Percentiles rank a stretch among this genome's conserved stretches.
Conservation (phyloP, 345 rosid genomes). For the Populus davidiana region DNA sequence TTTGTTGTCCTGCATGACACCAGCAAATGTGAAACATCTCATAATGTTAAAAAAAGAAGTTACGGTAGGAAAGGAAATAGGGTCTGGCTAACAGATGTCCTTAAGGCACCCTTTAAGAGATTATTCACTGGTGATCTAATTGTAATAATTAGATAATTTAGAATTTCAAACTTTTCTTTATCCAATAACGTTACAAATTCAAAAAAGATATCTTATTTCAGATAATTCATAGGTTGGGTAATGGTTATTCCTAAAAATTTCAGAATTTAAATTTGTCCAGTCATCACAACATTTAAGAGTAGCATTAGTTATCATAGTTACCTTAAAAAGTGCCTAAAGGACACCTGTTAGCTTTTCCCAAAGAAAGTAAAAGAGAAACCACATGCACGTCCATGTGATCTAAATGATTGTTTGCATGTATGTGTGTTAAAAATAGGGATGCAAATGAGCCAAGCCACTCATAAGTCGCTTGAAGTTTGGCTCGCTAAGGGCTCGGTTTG, state of each 20-base stretch:
- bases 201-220: background rate
- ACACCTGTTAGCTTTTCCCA: background rate
- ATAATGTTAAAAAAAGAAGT: background rate
- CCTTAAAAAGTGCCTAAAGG: background rate
- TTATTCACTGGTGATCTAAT: background rate
- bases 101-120: background rate
- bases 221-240: background rate
- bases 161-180: too few species aligned
- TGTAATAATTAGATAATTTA: too few species aligned
- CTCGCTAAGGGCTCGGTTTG: too few species aligned
- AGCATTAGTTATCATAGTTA: background rate
- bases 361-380: background rate
- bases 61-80: background rate
- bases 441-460: too few species aligned
- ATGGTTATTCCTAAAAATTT: background rate
- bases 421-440: too few species aligned
- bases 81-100: background rate
- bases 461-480: too few species aligned
- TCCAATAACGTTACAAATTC: background rate
- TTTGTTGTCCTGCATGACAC: constrained; percentile 59
- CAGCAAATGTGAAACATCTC: background rate
- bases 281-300: background rate
- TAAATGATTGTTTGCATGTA: background rate
- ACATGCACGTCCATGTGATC: background rate
- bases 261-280: background rate